Evolutionary conservation across 352 stramenopile species (phyloP).

Genomic region (Phytophthora melonis): DNA sequence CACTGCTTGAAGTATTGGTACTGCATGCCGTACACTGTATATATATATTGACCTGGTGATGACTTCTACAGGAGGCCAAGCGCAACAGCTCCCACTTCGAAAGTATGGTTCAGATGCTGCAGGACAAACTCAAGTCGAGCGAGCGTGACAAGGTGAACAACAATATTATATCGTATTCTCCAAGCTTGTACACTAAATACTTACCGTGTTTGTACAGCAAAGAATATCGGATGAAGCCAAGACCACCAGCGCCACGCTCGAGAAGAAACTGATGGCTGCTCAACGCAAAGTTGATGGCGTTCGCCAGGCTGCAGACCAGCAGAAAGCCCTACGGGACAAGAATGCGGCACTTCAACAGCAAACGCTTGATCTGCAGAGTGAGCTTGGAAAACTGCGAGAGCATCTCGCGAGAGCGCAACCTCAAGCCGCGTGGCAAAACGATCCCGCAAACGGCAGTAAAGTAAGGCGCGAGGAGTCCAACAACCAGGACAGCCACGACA

Average conservation of each 20-base stretch:
- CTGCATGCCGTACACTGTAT: not conserved
- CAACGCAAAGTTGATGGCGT: conserved; percentile 26
- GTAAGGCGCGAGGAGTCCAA: conserved; percentile 12
- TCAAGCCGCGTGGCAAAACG: conserved; percentile 21
- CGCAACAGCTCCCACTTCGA: conserved; percentile 25
- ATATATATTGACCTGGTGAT: not conserved
- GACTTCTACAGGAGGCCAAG: conserved; percentile 22
- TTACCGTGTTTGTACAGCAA: conserved; percentile 25
- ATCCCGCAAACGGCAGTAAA: conserved; percentile 5
- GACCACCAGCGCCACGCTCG: conserved; percentile 37
- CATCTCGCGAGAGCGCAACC: conserved; percentile 2
- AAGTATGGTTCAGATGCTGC: conserved; percentile 23
- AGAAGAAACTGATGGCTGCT: conserved; percentile 23
- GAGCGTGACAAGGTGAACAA: conserved; percentile 32
- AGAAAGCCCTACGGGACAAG: conserved; percentile 17
- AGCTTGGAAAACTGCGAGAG: conserved; percentile 25
- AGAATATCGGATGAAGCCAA: conserved; percentile 41
- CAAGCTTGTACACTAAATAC: not conserved
- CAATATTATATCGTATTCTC: not conserved
- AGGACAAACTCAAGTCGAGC: conserved; percentile 16
- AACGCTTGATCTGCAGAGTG: conserved; percentile 39
- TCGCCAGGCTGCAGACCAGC: conserved; percentile 26
- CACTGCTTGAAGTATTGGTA: not conserved
- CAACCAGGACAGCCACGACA: conserved; percentile 62
- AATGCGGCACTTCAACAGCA: conserved; percentile 41